Evolutionary conservation across 2,329 filamentous ascomycete species (phyloP).

Genomic region (Penicillium verrucosum): DNA sequence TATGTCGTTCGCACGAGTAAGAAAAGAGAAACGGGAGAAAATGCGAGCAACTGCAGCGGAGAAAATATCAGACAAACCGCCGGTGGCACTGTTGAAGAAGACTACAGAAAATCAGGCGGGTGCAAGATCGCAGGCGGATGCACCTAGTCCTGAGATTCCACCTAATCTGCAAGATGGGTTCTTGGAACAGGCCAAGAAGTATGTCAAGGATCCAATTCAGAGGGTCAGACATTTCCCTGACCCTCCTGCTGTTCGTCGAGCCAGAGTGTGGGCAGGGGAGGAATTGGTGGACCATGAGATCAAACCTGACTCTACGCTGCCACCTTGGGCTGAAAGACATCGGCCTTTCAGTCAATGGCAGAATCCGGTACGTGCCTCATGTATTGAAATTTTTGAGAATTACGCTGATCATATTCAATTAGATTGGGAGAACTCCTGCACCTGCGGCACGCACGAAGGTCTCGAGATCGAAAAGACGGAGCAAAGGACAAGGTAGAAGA

Average conservation of each 20-base stretch:
- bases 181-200: not conserved
- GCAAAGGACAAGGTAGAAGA: not conserved
- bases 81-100: not conserved
- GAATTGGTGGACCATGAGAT: not conserved
- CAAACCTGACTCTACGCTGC: not conserved
- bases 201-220: not conserved
- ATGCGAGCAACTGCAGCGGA: not conserved
- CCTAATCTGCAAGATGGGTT: not conserved
- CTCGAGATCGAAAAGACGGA: not conserved
- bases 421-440: not conserved
- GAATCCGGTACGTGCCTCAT: not conserved
- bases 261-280: conserved; percentile 6
- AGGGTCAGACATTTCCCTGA: not conserved
- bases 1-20: not conserved
- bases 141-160: not conserved
- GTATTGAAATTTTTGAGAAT: not conserved
- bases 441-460: not conserved
- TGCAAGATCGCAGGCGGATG: not conserved
- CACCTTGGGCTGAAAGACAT: conserved; percentile 1
- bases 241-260: not conserved
- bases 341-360: conserved; percentile 2
- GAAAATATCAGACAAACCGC: not conserved
- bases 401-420: not conserved
- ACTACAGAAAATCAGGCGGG: not conserved
- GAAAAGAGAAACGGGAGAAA: not conserved